These are phyloP conservation scores for Pochonia chlamydosporia DNA, from an alignment of 2,329 filamentous ascomycete species.

Conservation along the genomic window DNA sequence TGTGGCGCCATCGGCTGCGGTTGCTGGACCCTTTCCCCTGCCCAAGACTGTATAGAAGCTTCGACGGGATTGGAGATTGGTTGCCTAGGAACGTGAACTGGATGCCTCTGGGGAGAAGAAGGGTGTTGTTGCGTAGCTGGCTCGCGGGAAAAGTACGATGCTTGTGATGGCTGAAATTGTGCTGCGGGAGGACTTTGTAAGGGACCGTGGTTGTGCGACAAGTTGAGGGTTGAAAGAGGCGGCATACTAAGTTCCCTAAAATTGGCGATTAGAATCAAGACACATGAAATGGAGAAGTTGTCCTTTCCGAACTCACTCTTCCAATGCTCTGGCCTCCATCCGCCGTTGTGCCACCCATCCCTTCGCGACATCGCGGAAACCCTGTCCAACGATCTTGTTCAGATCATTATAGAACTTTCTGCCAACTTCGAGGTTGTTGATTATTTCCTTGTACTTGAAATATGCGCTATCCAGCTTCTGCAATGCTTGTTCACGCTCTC, in stretches of 20 bases:
- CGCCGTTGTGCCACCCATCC: slow-evolving; percentile 76
- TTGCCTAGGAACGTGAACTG: slow-evolving; percentile 17
- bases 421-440: slow-evolving; percentile 84
- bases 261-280: neutral
- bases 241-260: slow-evolving; percentile 47
- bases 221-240: slow-evolving; percentile 38
- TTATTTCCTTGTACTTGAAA: slow-evolving; percentile 92
- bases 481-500: slow-evolving; percentile 76
- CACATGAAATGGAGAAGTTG: neutral
- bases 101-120: slow-evolving; percentile 17
- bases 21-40: slow-evolving; percentile 51
- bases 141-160: slow-evolving; percentile 11
- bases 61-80: slow-evolving; percentile 30
- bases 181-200: slow-evolving; percentile 6
- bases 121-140: slow-evolving; percentile 10
- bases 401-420: slow-evolving; percentile 97
- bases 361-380: slow-evolving; percentile 73
- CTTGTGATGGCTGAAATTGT: slow-evolving; percentile 10
- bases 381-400: slow-evolving; percentile 70
- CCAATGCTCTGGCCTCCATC: slow-evolving; percentile 72
- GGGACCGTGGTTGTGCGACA: slow-evolving; percentile 21
- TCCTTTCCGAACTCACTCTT: slow-evolving; percentile 51
- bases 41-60: slow-evolving; percentile 55
- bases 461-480: slow-evolving; percentile 89
- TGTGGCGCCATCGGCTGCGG: slow-evolving; percentile 41